Percentiles rank a stretch among this genome's conserved stretches.
These are phyloP conservation scores for Penicillium lagena DNA, from an alignment of 495 filamentous ascomycete genomes.

Conservation along the genomic window DNA sequence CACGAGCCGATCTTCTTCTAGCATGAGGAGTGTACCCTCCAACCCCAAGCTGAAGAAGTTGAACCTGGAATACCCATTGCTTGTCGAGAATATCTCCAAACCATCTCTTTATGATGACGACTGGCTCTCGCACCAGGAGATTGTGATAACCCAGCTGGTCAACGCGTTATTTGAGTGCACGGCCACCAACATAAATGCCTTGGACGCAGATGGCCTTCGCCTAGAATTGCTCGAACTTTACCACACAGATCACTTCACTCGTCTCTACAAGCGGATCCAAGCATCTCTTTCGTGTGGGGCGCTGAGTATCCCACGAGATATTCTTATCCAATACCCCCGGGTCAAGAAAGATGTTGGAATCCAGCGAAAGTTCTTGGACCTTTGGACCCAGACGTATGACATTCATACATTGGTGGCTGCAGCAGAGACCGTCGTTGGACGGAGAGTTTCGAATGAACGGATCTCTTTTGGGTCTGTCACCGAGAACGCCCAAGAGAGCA, in stretches of 20 bases:
- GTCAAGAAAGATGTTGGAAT: constrained; percentile 55
- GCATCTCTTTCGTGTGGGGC: constrained; percentile 58
- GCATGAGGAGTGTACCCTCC: not conserved
- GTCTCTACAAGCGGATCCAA: constrained; percentile 54
- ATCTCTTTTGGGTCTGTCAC: not conserved
- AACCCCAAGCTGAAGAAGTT: constrained; percentile 10
- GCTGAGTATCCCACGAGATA: constrained; percentile 50
- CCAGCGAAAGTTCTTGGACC: constrained; percentile 46
- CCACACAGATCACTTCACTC: constrained; percentile 42
- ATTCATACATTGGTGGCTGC: constrained; percentile 41
- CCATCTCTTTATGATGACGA: constrained; percentile 58
- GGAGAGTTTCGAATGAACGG: constrained; percentile 32
- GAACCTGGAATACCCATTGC: constrained; percentile 43
- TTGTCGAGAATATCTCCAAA: constrained; percentile 47
- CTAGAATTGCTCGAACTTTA: constrained; percentile 47
- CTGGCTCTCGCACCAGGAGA: constrained; percentile 60
- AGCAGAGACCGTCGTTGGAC: constrained; percentile 55
- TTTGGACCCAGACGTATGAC: constrained; percentile 57
- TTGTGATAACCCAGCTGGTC: constrained; percentile 52
- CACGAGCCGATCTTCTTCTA: not conserved
- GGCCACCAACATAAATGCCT: constrained; percentile 3
- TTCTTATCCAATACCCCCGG: constrained; percentile 35
- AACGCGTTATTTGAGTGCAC: constrained; percentile 48
- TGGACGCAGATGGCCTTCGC: constrained; percentile 29
- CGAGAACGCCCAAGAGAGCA: not conserved